A percentile compares a stretch with the other conserved stretches of the same genome.
These are phyloP conservation scores for Fomitopsis betulina DNA, from an alignment of 1,284 basidiomycete species.

Conservation along the genomic window DNA sequence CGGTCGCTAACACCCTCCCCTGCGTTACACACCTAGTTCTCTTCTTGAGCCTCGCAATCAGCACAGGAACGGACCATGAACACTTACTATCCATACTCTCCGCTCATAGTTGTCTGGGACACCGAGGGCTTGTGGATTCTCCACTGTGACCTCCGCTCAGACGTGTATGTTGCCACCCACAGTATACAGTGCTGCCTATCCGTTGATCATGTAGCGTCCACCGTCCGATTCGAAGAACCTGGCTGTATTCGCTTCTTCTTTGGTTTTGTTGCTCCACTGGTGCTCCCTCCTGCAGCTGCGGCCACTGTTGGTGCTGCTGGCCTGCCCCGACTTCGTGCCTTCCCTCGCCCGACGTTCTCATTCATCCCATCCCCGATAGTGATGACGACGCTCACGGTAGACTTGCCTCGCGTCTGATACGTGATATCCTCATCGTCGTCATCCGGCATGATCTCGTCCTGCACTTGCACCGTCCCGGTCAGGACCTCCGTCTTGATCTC, in stretches of 20 bases:
- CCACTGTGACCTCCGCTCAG: no score
- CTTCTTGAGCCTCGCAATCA: no score
- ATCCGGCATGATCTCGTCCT: constrained; percentile 75
- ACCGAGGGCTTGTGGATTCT: no score
- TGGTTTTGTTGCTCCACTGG: constrained; percentile 9
- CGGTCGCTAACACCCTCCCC: no score
- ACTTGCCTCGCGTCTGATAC: constrained; percentile 65
- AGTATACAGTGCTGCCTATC: no score
- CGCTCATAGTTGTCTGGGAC: no score
- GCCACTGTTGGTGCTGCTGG: background rate
- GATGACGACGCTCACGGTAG: constrained; percentile 56
- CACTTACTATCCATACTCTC: no score
- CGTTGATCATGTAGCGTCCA: background rate
- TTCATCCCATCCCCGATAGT: constrained; percentile 56
- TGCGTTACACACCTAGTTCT: no score
- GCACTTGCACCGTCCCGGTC: constrained; percentile 75
- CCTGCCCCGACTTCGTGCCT: constrained; percentile 17
- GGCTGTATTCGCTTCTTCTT: background rate
- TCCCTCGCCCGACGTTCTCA: constrained; percentile 27
- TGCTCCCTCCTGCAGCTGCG: constrained; percentile 13
- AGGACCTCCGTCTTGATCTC: constrained; percentile 66
- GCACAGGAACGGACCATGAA: no score
- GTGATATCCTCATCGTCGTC: constrained; percentile 71
- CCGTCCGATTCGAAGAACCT: background rate
- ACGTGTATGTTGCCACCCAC: no score